These are phyloP conservation scores for Meyerozyma sp. DNA, from an alignment of 1,139 yeast species.

Conservation along the genomic window DNA sequence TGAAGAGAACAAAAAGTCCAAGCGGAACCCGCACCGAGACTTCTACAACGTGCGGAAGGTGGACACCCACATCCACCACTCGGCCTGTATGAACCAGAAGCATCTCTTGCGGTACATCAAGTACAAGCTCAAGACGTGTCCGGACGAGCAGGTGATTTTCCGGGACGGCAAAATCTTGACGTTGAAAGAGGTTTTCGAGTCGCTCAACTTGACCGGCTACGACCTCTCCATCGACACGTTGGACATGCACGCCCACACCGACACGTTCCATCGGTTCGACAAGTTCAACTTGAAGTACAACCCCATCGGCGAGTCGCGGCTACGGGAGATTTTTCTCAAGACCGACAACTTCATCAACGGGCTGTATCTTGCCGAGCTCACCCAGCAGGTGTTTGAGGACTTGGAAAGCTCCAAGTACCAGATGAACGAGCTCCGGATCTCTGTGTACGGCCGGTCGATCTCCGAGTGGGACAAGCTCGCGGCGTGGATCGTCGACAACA, in stretches of 20 bases:
- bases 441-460: conserved; percentile 82
- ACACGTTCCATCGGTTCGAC: conserved; percentile 95
- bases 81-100: conserved; percentile 98
- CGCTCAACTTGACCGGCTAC: conserved; percentile 86
- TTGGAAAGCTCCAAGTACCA: conserved; percentile 93
- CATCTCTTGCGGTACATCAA: conserved; percentile 92
- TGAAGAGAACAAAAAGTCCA: conserved; percentile 82
- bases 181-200: conserved; percentile 79
- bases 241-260: conserved; percentile 99
- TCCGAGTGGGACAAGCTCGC: conserved; percentile 97
- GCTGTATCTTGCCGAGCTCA: conserved; percentile 83
- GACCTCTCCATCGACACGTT: conserved; percentile 93
- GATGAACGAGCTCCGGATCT: conserved; percentile 93
- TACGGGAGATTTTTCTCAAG: conserved; percentile 91
- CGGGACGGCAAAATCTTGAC: conserved; percentile 93
- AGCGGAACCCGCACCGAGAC: conserved; percentile 81
- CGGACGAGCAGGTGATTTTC: conserved; percentile 84
- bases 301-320: conserved; percentile 96
- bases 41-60: conserved; percentile 97
- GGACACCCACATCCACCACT: conserved; percentile 97
- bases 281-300: conserved; percentile 95
- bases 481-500: conserved; percentile 90
- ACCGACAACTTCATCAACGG: conserved; percentile 93
- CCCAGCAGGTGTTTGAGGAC: conserved; percentile 90
- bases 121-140: conserved; percentile 60